A percentile compares a stretch with the other conserved stretches of the same genome.
Conservation (phyloP, 495 filamentous ascomycete genomes). For the Penicilliopsis zonata region DNA sequence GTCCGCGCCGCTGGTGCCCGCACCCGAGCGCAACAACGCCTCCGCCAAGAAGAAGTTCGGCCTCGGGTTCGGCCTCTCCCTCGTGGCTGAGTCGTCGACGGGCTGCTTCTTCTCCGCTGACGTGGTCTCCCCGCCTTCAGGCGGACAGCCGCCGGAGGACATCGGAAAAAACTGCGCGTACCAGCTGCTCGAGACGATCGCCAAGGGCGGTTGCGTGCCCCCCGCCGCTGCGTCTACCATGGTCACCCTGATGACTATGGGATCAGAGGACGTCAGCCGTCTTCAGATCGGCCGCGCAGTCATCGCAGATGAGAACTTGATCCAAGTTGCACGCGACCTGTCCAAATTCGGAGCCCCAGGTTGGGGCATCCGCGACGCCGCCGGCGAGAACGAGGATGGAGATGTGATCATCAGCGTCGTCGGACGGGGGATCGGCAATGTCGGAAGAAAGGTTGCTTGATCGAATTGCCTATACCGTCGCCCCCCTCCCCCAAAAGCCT, state of each 20-base stretch:
- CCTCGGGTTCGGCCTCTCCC: constrained; percentile 78
- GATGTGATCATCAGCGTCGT: constrained; percentile 86
- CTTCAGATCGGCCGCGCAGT: constrained; percentile 55
- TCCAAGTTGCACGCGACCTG: constrained; percentile 72
- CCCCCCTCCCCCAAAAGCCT: too few relatives aligned
- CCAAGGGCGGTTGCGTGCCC: constrained; percentile 70
- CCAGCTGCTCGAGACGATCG: constrained; percentile 75
- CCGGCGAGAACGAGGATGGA: constrained; percentile 48
- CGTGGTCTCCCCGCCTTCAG: constrained; percentile 64
- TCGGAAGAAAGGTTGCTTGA: constrained; percentile 86
- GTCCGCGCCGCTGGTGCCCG: constrained; percentile 56
- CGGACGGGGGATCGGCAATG: constrained; percentile 88
- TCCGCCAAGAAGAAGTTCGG: constrained; percentile 56
- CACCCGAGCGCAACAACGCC: constrained; percentile 46
- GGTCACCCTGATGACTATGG: constrained; percentile 93
- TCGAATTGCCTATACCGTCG: too few relatives aligned
- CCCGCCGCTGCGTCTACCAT: constrained; percentile 55
- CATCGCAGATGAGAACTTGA: constrained; percentile 62
- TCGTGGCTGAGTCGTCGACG: constrained; percentile 85
- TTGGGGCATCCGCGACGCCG: constrained; percentile 73
- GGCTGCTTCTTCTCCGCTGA: constrained; percentile 82
- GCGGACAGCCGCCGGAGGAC: constrained; percentile 79
- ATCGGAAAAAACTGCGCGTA: constrained; percentile 78
- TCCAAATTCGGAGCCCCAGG: constrained; percentile 72
- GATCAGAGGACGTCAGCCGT: constrained; percentile 60